phyloP scores from a whole-genome alignment of 169 alveolate genomes.

The Neospora caninum region DNA sequence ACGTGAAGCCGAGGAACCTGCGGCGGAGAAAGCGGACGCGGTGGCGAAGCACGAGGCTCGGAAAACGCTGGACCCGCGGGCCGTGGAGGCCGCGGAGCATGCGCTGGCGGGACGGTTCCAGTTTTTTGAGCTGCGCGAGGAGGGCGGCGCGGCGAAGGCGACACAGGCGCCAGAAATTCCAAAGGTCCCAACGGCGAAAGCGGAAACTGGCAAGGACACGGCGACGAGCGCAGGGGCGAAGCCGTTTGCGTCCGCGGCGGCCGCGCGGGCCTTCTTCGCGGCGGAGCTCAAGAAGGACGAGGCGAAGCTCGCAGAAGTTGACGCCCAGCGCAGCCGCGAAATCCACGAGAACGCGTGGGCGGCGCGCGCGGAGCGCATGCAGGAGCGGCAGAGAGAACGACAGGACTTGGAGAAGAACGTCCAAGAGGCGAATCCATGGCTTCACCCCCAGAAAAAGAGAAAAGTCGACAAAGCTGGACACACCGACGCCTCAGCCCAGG shows the following conservation, averaged over 20 bases:
- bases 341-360: background rate
- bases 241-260: background rate
- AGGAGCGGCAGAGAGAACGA: background rate
- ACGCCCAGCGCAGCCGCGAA: background rate
- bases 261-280: slow-evolving; percentile 10
- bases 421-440: slow-evolving; percentile 3
- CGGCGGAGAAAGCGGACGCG: background rate
- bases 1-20: background rate
- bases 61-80: background rate
- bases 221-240: background rate
- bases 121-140: background rate
- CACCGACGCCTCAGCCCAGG: background rate
- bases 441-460: background rate
- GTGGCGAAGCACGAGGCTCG: background rate
- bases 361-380: background rate
- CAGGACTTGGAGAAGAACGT: background rate
- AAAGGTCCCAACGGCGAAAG: background rate
- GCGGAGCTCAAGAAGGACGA: background rate
- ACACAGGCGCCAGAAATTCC: background rate
- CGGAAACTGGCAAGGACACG: background rate
- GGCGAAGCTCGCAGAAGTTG: background rate
- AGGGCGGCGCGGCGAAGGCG: background rate
- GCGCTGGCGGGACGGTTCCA: background rate
- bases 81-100: slow-evolving; percentile 11
- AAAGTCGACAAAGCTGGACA: background rate